Evolutionary conservation across 768 basidiomycete species (phyloP).

Genomic region (Suillus discolor): DNA sequence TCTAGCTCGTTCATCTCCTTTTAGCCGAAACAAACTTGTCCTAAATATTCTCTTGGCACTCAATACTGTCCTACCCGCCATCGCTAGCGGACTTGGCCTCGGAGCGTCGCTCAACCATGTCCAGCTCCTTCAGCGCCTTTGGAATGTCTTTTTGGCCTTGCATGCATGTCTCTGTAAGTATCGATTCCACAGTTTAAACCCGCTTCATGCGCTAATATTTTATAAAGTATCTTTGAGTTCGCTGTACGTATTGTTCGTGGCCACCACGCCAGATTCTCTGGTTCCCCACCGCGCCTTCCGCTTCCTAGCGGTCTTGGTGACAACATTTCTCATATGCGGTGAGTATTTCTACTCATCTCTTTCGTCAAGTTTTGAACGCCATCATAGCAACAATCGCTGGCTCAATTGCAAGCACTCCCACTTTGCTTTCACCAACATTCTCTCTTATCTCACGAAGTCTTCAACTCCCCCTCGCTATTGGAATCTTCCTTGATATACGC

Average conservation of each 20-base stretch:
- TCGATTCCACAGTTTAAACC: not conserved
- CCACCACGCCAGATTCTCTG: constrained; percentile 8
- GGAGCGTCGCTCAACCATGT: constrained; percentile 15
- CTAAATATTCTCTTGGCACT: constrained; percentile 19
- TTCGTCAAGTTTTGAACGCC: not conserved
- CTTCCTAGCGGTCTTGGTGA: constrained; percentile 20
- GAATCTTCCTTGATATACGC: constrained; percentile 13
- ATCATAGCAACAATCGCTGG: constrained; percentile 28
- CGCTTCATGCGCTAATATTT: not conserved
- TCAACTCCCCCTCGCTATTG: constrained; percentile 20
- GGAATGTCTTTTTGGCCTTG: constrained; percentile 20
- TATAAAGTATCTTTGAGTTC: constrained; percentile 28
- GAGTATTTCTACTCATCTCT: constrained; percentile 10
- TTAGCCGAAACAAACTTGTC: constrained; percentile 11
- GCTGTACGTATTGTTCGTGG: constrained; percentile 23
- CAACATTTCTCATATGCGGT: constrained; percentile 31
- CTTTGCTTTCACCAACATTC: constrained; percentile 25
- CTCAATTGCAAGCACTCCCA: constrained; percentile 25
- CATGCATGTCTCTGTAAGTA: constrained; percentile 27
- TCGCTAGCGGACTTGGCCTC: constrained; percentile 24
- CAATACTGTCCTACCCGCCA: constrained; percentile 25
- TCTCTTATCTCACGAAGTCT: constrained; percentile 25
- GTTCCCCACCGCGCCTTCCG: constrained; percentile 16
- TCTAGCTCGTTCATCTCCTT: constrained; percentile 12
- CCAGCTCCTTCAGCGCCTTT: constrained; percentile 17